Evolutionary conservation across 106 monocot genomes (phyloP).

Genomic region (Platanthera zijinensis): DNA sequence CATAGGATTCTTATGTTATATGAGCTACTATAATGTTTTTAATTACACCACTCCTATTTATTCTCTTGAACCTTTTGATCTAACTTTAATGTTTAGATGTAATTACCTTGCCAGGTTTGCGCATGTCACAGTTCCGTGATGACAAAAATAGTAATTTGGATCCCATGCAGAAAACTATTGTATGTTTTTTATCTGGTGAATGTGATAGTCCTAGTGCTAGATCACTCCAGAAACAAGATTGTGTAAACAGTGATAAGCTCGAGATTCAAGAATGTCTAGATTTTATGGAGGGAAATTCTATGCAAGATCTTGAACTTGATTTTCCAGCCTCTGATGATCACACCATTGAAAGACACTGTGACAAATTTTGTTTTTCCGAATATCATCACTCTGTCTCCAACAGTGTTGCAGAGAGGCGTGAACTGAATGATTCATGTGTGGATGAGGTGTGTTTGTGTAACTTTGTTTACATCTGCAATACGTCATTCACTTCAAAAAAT

Average conservation of each 20-base stretch:
- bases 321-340: conserved; percentile 7
- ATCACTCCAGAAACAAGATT: not conserved
- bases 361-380: conserved; percentile 11
- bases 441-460: conserved; percentile 12
- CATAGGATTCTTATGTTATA: not conserved
- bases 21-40: not conserved
- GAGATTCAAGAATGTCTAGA: conserved; percentile 13
- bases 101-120: conserved; percentile 45
- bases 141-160: conserved; percentile 37
- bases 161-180: conserved; percentile 71
- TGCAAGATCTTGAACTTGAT: conserved; percentile 9
- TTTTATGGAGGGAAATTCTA: conserved; percentile 6
- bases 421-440: conserved; percentile 8
- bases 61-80: not conserved
- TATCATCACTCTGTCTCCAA: not conserved
- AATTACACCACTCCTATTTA: not conserved
- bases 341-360: conserved; percentile 10
- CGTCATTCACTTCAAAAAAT: too few relatives aligned
- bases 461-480: not conserved
- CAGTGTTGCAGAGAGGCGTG: not conserved
- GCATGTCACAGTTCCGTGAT: conserved; percentile 82
- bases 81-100: conserved; percentile 4
- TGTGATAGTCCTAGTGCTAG: conserved; percentile 12
- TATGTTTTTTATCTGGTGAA: conserved; percentile 32
- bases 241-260: conserved; percentile 17